Evolutionary conservation across 106 monocot species (phyloP), one percentile per base, ranked within the genome.

Genomic region (Ottelia alismoides): DNA sequence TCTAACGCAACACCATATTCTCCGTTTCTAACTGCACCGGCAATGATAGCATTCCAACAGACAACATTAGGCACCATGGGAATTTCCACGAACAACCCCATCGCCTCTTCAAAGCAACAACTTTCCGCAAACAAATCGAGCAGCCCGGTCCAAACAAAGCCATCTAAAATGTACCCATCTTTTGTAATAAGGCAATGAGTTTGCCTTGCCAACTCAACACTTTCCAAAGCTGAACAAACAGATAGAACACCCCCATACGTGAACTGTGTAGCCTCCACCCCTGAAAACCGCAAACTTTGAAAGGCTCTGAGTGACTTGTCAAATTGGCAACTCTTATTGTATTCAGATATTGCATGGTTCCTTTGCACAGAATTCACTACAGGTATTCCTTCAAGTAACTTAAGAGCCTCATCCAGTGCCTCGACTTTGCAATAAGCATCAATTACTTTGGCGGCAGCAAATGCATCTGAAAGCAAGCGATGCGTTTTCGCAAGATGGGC

Each of bases 1-100:
- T 69, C 57, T 55, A 80, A 29, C 20, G 77, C 67, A 49, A 72
- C 17, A 21, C 9, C 52, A 54, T 60, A 25, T 31, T 83, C 80
- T 11, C 72, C 77, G 56, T 77, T 83, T 28, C 71, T 63, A 43
- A 79, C 79, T 5, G 61, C 77, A 10, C 89, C 80, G 12, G 83
- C 68, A 40, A 89, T 84, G 17, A 75, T 25, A 4, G 80, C 58
- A 58, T 84, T 89, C 89, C 89, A 89, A 28, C 74, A 74, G 7
- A 80, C 89, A 25, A 84, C 80, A 56, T 77, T 84, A 18, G 14
- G 17, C 0, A 3, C 19, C 12, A 20, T 50, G 17, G 24, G 28
- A 28, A 44, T 54, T 47, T 80, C 76, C 18, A 10, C 35, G 58
- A 80, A 89, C 53, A 77, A 54, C 26, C 45, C 28, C 47, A 80